Conservation (phyloP, 176 grass and related monocot species). For the Ampelocalamus luodianensis region DNA sequence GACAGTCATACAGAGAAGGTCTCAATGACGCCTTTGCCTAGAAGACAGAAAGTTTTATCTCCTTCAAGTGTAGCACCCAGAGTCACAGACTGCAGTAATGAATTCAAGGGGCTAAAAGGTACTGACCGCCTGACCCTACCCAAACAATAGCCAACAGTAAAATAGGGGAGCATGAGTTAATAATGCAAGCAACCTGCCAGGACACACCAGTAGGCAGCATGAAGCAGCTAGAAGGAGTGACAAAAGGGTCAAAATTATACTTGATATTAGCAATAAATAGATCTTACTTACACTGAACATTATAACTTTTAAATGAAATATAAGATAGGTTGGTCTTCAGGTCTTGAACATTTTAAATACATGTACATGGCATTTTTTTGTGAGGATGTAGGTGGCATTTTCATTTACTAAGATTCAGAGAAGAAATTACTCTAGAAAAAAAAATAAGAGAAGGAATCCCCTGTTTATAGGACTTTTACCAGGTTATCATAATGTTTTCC, state of each 20-base stretch:
- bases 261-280: not conserved
- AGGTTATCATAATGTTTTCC: not conserved
- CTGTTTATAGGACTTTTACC: not conserved
- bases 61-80: not conserved
- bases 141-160: slow-evolving; percentile 22
- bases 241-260: not conserved
- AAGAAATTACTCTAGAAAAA: not conserved
- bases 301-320: slow-evolving; percentile 27
- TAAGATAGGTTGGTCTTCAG: not conserved
- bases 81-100: not conserved
- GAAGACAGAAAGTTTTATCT: not conserved
- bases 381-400: not conserved
- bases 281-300: slow-evolving; percentile 29
- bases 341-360: not conserved
- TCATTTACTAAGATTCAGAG: not conserved
- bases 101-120: slow-evolving; percentile 28
- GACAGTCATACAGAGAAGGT: not conserved
- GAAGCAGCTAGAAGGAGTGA: slow-evolving; percentile 9
- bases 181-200: slow-evolving; percentile 36
- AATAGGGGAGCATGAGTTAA: slow-evolving; percentile 14
- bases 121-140: not conserved
- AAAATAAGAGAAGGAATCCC: not conserved
- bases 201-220: not conserved
- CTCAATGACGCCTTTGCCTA: not conserved
- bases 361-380: not conserved